These are phyloP conservation scores for Apophysomyces ossiformis DNA, from an alignment of 371 early-diverging fungal genomes.

Conservation along the genomic window DNA sequence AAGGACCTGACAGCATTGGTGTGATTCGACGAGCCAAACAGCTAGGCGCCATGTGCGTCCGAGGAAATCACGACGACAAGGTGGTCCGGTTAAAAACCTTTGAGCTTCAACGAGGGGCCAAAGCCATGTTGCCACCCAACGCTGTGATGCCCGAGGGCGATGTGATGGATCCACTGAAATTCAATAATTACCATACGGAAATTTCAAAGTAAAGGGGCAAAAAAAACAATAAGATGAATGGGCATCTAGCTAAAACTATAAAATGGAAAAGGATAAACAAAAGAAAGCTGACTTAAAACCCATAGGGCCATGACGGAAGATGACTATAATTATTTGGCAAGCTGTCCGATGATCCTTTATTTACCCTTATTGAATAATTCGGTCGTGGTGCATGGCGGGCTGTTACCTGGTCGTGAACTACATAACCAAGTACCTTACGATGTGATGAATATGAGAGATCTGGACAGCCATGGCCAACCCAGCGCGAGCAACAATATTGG, in stretches of 20 bases:
- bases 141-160: constrained; percentile 40
- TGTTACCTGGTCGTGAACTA: constrained; percentile 51
- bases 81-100: constrained; percentile 67
- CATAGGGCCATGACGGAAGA: constrained; percentile 46
- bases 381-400: constrained; percentile 71
- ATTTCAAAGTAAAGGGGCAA: constrained; percentile 44
- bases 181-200: constrained; percentile 41
- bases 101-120: constrained; percentile 27
- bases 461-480: constrained; percentile 43
- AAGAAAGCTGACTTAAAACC: not conserved
- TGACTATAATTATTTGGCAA: constrained; percentile 60
- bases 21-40: constrained; percentile 62
- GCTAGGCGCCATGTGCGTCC: constrained; percentile 61
- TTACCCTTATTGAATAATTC: constrained; percentile 58
- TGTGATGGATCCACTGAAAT: constrained; percentile 47
- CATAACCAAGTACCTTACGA: constrained; percentile 50
- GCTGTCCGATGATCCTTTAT: constrained; percentile 64
- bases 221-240: not conserved
- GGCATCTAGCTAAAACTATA: not conserved
- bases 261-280: not conserved
- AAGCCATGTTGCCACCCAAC: constrained; percentile 28
- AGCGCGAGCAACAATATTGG: constrained; percentile 4
- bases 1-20: constrained; percentile 68
- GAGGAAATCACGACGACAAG: constrained; percentile 82
- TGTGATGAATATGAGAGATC: constrained; percentile 67